Evolutionary conservation across 805 yeast genomes (phyloP), one percentile per base, ranked within the genome.

Genomic region (Maudiozyma turicensis): DNA sequence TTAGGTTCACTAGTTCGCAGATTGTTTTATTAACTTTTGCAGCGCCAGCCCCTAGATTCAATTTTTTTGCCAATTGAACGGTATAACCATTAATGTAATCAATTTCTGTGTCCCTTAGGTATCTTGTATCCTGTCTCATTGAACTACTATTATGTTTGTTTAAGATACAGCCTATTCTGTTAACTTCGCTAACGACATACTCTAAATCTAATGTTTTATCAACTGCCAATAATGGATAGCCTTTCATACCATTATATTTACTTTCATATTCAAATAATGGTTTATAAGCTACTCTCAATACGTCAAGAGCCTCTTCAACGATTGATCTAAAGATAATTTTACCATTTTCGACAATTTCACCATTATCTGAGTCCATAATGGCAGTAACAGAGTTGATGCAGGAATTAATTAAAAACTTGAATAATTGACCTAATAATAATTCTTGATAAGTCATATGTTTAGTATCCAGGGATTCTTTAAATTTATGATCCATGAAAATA

Each of bases 371-470:
- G 63, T 86, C 84, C 29, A 86, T 66, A 26, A 88, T 69, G 0
- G 96, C 84, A 0, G 96, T 85, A 31, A 84, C 69, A 0, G 96
- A 85, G 59, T 93, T 91, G 54, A 91, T 81, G 59, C 93, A 86
- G 1, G 86, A 76, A 60, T 93, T 93, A 20, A 85, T 81, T 43
- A 84, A 72, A 50, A 91, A 75, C 64, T 91, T 93, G 56, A 81
- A 83, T 55, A 82, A 69, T 65, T 87, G 95, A 1, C 80, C 76
- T 31, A 78, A 56, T 35, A 81, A 63, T 50, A 80, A 63, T 39
- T 75, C 78, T 28, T 73, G 73, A 43, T 73, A 70, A 44, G 78
- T 72, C 43, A 67, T 52, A 32, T 64, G 62, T 29, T 57, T 50
- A 1, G 67, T 60, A 33, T 53, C 58, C 28, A 73, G 53, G 20